A percentile compares a stretch with the other conserved stretches of the same genome.
Conservation (phyloP, 148 eudicot species). For the Nepenthes mirabilis region DNA sequence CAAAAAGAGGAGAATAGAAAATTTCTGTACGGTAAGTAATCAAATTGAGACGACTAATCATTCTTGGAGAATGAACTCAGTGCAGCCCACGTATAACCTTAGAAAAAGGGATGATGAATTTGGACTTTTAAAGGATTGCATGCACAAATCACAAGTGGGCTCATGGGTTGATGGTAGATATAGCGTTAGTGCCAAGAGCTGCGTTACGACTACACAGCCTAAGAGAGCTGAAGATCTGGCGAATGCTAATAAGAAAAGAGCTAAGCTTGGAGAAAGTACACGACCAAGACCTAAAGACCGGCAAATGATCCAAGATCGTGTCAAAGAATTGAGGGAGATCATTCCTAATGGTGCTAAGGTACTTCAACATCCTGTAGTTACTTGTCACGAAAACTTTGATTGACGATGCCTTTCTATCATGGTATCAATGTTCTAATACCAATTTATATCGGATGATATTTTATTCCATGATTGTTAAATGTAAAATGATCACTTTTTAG, state of each 20-base stretch:
- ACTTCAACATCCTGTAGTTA: neutral
- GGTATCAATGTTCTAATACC: neutral
- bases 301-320: slow-evolving; percentile 64
- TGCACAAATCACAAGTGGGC: slow-evolving; percentile 15
- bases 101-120: slow-evolving; percentile 5
- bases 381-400: neutral
- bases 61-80: slow-evolving; percentile 15
- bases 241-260: slow-evolving; percentile 51
- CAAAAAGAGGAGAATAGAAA: slow-evolving; percentile 38
- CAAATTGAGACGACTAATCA: slow-evolving; percentile 7
- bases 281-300: slow-evolving; percentile 86
- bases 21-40: slow-evolving; percentile 9
- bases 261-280: slow-evolving; percentile 50
- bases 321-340: slow-evolving; percentile 64
- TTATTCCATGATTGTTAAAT: no score
- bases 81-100: neutral
- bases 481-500: no score
- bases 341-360: slow-evolving; percentile 90
- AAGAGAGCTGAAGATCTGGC: slow-evolving; percentile 24
- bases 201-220: slow-evolving; percentile 17
- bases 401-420: neutral
- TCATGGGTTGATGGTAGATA: slow-evolving; percentile 26
- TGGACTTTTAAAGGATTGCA: slow-evolving; percentile 19
- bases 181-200: slow-evolving; percentile 26
- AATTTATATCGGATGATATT: no score